Conservation (phyloP, 2,329 filamentous ascomycete genomes). For the Talaromyces amestolkiae region DNA sequence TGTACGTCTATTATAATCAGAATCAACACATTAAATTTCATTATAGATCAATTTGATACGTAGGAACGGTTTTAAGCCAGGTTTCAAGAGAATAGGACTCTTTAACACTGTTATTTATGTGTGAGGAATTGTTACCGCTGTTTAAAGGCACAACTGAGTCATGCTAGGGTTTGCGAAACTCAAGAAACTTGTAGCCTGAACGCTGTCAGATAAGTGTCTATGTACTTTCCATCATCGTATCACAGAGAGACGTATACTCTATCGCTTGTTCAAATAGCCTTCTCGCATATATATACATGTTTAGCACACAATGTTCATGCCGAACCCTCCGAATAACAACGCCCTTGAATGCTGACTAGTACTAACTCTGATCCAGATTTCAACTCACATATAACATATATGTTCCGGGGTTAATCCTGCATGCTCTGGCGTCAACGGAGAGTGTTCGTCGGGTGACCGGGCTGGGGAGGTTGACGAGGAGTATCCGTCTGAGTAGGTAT, state of each 20-base stretch:
- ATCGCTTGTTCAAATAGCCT: not conserved
- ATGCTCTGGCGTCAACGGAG: conserved; percentile 44
- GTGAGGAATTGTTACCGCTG: not conserved
- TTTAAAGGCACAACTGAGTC: not conserved
- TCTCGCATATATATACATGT: not conserved
- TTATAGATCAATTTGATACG: not conserved
- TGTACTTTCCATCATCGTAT: not conserved
- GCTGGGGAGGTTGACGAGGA: conserved; percentile 45
- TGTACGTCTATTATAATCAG: not conserved
- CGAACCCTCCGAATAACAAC: not conserved
- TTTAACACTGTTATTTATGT: not conserved
- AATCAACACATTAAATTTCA: not conserved
- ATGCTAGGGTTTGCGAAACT: not conserved
- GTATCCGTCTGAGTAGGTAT: conserved; percentile 40
- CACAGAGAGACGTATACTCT: not conserved
- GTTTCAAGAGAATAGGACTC: not conserved
- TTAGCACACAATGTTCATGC: not conserved
- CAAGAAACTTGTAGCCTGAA: not conserved
- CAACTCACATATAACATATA: not conserved
- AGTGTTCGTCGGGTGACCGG: conserved; percentile 34
- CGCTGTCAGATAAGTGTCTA: not conserved
- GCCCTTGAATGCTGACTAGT: not conserved
- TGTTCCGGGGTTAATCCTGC: conserved; percentile 39
- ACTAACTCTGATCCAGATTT: not conserved
- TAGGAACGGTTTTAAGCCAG: not conserved